A percentile compares a stretch with the other conserved stretches of the same genome.
Evolutionary conservation across 2,329 filamentous ascomycete genomes (phyloP).

Genomic region (Bipolaris cookei): DNA sequence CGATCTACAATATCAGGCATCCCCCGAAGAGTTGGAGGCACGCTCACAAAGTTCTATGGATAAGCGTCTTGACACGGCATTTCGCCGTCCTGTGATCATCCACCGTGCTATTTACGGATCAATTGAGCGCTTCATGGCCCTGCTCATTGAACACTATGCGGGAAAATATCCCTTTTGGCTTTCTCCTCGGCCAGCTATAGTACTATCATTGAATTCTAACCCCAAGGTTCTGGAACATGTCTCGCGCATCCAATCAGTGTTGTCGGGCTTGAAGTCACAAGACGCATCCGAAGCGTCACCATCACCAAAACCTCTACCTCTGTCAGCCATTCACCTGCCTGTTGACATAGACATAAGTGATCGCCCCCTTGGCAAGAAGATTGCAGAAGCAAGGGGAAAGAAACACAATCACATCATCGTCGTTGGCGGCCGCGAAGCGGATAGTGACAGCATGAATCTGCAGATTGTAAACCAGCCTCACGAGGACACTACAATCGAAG

Average conservation of each 20-base stretch:
- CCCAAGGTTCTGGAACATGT: constrained; percentile 59
- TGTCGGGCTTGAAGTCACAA: constrained; percentile 35
- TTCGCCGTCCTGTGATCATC: constrained; percentile 72
- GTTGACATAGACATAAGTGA: constrained; percentile 73
- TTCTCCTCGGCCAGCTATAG: constrained; percentile 76
- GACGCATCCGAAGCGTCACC: constrained; percentile 15
- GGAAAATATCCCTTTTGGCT: constrained; percentile 87
- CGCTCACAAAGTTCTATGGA: constrained; percentile 57
- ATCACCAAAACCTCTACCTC: constrained; percentile 50
- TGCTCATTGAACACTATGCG: constrained; percentile 82
- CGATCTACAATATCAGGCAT: constrained; percentile 74
- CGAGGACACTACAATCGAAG: constrained; percentile 28
- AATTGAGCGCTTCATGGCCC: constrained; percentile 81
- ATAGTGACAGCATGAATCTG: constrained; percentile 34
- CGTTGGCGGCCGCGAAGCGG: constrained; percentile 60
- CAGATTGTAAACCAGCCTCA: constrained; percentile 50
- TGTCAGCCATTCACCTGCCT: constrained; percentile 66
- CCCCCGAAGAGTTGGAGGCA: constrained; percentile 67
- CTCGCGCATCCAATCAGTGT: constrained; percentile 47
- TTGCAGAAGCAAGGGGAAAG: constrained; percentile 72
- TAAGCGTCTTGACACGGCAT: constrained; percentile 28
- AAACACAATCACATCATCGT: constrained; percentile 78
- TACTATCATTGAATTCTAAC: constrained; percentile 73
- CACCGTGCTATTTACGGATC: constrained; percentile 86
- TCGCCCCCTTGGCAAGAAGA: constrained; percentile 70